A percentile compares a stretch with the other conserved stretches of the same genome.
Conservation (phyloP, 208 protist genomes). For the Naegleria lovaniensis region DNA sequence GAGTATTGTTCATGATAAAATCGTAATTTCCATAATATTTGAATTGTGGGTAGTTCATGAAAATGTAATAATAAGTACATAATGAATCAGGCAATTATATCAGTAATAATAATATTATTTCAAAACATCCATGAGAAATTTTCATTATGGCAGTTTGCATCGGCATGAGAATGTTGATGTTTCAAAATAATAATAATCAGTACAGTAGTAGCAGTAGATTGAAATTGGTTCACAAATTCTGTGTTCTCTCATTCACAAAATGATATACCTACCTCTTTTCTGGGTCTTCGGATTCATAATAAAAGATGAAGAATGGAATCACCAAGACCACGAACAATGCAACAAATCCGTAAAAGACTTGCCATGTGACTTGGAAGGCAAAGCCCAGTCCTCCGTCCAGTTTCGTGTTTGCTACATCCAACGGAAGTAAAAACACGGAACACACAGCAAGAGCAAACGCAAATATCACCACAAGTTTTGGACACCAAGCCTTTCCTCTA, state of each 20-base stretch:
- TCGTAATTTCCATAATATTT: too few species aligned
- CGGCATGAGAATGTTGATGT: too few species aligned
- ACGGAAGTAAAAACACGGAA: constrained; percentile 47
- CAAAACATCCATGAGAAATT: too few species aligned
- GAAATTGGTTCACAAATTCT: background rate
- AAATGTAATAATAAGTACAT: too few species aligned
- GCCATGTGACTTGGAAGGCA: constrained; percentile 43
- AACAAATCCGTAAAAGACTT: constrained; percentile 47
- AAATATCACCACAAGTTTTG: constrained; percentile 2
- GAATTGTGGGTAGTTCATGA: too few species aligned
- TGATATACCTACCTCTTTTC: constrained; percentile 23
- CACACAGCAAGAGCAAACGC: background rate
- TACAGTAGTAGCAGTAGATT: too few species aligned
- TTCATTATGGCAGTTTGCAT: too few species aligned
- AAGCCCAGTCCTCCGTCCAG: constrained; percentile 34
- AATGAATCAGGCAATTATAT: too few species aligned
- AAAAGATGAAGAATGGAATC: constrained; percentile 55
- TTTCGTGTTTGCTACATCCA: constrained; percentile 53
- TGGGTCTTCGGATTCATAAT: constrained; percentile 52
- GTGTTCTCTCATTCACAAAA: background rate
- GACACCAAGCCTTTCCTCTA: background rate
- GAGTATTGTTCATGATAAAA: too few species aligned
- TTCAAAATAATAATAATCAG: too few species aligned
- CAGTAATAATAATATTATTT: too few species aligned
- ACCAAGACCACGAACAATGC: constrained; percentile 42